A percentile compares a stretch with the other conserved stretches of the same genome.
phyloP scores from a whole-genome alignment of 176 grass and related monocot species.

The Triticum timopheevii region DNA sequence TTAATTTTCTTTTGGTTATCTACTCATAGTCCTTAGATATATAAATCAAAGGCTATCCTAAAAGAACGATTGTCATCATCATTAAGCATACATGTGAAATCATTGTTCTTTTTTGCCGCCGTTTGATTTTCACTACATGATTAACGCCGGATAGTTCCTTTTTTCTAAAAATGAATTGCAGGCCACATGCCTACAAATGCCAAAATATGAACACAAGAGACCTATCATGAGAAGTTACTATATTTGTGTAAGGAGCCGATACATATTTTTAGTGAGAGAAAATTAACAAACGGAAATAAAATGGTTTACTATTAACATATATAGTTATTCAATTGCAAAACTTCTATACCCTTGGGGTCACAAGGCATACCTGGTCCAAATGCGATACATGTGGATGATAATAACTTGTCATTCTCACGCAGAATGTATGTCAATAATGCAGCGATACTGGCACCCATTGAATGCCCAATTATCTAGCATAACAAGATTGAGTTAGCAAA shows the following conservation, averaged over 20 bases:
- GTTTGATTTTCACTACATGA: neutral
- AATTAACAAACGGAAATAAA: neutral
- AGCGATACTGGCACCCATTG: conserved; percentile 87
- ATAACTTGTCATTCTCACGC: conserved; percentile 73
- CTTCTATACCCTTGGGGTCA: neutral
- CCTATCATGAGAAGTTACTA: conserved; percentile 1
- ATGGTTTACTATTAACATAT: neutral
- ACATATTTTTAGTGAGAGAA: conserved; percentile 1
- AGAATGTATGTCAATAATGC: conserved; percentile 89
- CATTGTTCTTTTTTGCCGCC: neutral
- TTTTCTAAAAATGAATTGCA: conserved; percentile 1
- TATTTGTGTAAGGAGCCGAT: conserved; percentile 7
- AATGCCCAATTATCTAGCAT: conserved; percentile 91
- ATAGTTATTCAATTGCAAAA: conserved; percentile 14
- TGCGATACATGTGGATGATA: conserved; percentile 77
- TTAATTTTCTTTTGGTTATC: conserved; percentile 9
- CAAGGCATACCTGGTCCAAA: conserved; percentile 76
- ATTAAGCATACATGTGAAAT: neutral
- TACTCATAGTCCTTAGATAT: neutral
- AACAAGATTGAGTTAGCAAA: conserved; percentile 37
- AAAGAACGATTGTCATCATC: neutral
- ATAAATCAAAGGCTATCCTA: neutral
- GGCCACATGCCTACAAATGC: neutral
- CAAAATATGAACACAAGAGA: neutral
- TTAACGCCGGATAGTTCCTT: neutral